Conservation (phyloP, 2,329 filamentous ascomycete genomes). For the Diplocarpon rosae region DNA sequence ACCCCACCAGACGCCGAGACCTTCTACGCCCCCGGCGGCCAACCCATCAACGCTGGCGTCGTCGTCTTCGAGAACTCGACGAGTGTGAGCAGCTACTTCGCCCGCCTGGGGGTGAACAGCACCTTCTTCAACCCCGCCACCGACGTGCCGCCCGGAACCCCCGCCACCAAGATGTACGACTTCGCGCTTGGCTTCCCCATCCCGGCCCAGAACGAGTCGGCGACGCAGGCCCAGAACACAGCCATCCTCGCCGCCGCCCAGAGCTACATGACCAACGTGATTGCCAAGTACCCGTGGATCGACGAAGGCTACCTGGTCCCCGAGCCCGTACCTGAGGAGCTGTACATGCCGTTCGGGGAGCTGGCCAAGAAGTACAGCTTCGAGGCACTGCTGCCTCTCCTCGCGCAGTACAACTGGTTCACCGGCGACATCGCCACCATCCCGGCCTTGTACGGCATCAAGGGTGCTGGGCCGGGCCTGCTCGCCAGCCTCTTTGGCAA, state of each 20-base stretch:
- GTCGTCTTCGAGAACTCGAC: no score
- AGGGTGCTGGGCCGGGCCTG: slow-evolving; percentile 26
- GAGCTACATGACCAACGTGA: not conserved
- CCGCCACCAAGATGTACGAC: no score
- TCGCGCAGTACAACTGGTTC: slow-evolving; percentile 35
- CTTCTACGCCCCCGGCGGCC: no score
- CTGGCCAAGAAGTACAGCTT: slow-evolving; percentile 27
- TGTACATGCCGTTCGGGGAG: slow-evolving; percentile 17
- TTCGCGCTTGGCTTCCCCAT: no score
- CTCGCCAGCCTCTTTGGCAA: no score
- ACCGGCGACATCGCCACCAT: slow-evolving; percentile 33
- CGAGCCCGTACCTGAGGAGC: slow-evolving; percentile 16
- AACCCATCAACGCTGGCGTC: no score
- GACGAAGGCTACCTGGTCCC: slow-evolving; percentile 33
- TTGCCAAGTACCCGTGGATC: slow-evolving; percentile 28
- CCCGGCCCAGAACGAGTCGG: not conserved
- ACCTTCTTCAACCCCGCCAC: no score
- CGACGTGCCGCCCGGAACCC: no score
- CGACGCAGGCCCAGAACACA: not conserved
- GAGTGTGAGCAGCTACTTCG: no score
- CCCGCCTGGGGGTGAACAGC: no score
- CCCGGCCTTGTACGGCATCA: slow-evolving; percentile 31
- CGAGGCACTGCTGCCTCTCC: slow-evolving; percentile 31
- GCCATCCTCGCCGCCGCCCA: not conserved
- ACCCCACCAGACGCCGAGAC: no score